Evolutionary conservation across 768 basidiomycete species (phyloP).

Genomic region (Mycena belliarum): DNA sequence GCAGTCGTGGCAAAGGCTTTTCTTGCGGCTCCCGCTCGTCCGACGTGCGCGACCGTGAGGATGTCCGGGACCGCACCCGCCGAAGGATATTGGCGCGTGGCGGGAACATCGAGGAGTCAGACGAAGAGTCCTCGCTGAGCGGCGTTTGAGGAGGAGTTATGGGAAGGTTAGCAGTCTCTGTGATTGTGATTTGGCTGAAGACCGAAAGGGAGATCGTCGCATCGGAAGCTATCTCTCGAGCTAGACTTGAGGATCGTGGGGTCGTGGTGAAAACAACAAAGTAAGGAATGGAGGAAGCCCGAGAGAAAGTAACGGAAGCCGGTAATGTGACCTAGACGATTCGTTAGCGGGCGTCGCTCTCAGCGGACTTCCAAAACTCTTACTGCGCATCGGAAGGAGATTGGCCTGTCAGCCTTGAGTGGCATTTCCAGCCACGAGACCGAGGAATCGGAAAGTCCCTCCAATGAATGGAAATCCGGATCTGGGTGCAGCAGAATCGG

Average conservation of each 20-base stretch:
- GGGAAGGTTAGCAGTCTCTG: conserved; percentile 40
- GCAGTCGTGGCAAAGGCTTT: conserved; percentile 45
- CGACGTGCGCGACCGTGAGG: conserved; percentile 29
- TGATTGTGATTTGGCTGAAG: conserved; percentile 58
- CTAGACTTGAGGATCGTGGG: conserved; percentile 52
- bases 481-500: conserved; percentile 66
- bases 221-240: conserved; percentile 68
- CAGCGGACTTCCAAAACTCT: conserved; percentile 29
- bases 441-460: conserved; percentile 43
- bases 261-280: conserved; percentile 74
- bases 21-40: conserved; percentile 31
- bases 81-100: conserved; percentile 7
- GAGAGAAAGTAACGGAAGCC: conserved; percentile 59
- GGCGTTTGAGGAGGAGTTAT: conserved; percentile 54
- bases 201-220: conserved; percentile 72
- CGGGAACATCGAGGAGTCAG: conserved; percentile 7
- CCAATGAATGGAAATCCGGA: conserved; percentile 57
- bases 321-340: conserved; percentile 63
- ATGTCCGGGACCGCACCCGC: conserved; percentile 17
- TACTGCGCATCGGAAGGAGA: conserved; percentile 70
- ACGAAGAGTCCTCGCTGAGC: conserved; percentile 44
- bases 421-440: conserved; percentile 72
- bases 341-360: background rate
- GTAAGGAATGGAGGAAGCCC: conserved; percentile 63
- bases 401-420: conserved; percentile 58